Conservation (phyloP, 495 filamentous ascomycete species). For the Aspergillus biplanus region DNA sequence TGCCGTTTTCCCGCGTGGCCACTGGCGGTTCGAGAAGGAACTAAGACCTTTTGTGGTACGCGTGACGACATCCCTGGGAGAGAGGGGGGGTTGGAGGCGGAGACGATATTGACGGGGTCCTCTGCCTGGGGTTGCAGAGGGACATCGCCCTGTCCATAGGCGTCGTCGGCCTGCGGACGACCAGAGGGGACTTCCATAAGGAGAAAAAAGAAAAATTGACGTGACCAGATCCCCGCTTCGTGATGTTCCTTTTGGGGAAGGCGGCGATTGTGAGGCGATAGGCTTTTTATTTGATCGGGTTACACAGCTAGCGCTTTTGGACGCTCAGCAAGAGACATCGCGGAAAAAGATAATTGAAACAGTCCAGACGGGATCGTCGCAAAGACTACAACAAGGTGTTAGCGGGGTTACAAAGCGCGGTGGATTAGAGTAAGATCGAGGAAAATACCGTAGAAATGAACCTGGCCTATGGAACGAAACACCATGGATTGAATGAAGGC, state of each 20-base stretch:
- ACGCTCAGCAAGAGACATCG: background rate
- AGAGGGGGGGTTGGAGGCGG: conserved; percentile 16
- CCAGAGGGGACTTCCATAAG: conserved; percentile 24
- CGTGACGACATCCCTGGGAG: conserved; percentile 5
- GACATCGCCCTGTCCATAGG: conserved; percentile 16
- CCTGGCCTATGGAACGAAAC: background rate
- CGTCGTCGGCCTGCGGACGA: conserved; percentile 13
- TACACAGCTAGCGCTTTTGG: background rate
- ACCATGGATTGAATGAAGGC: background rate
- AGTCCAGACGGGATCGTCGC: background rate
- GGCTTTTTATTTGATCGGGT: background rate
- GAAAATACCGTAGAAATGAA: too few species aligned
- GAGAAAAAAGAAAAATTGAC: background rate
- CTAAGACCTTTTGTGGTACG: conserved; percentile 4
- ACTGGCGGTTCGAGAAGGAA: conserved; percentile 9
- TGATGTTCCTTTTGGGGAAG: background rate
- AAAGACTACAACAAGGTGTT: background rate
- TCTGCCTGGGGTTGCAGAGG: conserved; percentile 21
- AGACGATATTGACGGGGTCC: conserved; percentile 10
- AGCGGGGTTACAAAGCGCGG: too few species aligned
- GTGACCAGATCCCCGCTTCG: background rate
- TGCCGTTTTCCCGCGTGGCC: conserved; percentile 22
- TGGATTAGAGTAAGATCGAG: too few species aligned
- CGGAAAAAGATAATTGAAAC: background rate
- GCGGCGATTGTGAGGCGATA: background rate